Conservation (phyloP, 108 stramenopile genomes). For the Cyclostephanos invisitatus region DNA sequence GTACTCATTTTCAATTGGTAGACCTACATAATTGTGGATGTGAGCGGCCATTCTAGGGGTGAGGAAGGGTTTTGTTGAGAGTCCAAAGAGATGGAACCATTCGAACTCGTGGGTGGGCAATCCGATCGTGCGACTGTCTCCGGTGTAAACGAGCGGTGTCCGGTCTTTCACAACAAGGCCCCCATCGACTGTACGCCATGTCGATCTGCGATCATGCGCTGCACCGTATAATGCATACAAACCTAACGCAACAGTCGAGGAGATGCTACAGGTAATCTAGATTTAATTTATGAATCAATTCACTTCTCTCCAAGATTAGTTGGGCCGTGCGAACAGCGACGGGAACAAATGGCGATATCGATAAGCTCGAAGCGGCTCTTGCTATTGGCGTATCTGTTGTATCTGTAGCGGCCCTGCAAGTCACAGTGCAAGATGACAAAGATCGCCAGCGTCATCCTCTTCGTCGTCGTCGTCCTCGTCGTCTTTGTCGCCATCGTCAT, state of each 20-base stretch:
- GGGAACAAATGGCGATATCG: constrained; percentile 68
- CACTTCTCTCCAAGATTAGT: constrained; percentile 78
- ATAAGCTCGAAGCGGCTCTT: constrained; percentile 71
- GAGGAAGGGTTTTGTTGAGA: not conserved
- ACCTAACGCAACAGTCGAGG: too few relatives aligned
- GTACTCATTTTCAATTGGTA: not conserved
- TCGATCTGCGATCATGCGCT: too few relatives aligned
- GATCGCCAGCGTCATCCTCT: too few relatives aligned
- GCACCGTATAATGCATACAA: too few relatives aligned
- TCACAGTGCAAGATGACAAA: too few relatives aligned
- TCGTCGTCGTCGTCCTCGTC: too few relatives aligned
- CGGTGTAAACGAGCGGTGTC: not conserved
- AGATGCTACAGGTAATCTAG: too few relatives aligned
- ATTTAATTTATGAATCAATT: constrained; percentile 71
- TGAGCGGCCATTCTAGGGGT: constrained; percentile 4
- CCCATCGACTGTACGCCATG: not conserved
- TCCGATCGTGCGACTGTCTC: not conserved
- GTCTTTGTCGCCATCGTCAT: too few relatives aligned
- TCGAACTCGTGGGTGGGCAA: not conserved
- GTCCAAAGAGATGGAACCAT: not conserved
- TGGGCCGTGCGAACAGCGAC: constrained; percentile 50
- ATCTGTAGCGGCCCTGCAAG: constrained; percentile 65
- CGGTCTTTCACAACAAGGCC: not conserved
- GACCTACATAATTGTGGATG: not conserved
- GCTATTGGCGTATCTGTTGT: constrained; percentile 26